Evolutionary conservation across 2,329 filamentous ascomycete species (phyloP).

Genomic region (Epichloe bromicola): DNA sequence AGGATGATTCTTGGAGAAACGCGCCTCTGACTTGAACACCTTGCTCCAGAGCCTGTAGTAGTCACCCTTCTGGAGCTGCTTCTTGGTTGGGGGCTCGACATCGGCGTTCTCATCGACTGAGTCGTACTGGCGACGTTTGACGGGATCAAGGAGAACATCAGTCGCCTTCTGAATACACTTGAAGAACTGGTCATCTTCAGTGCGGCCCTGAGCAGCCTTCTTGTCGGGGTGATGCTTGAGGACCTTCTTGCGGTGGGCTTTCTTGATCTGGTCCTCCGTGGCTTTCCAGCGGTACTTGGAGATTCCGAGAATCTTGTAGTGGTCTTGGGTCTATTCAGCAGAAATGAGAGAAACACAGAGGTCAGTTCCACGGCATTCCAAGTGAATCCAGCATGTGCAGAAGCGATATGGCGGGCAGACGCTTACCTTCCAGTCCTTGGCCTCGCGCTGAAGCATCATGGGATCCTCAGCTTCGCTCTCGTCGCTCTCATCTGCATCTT

Average conservation of each 20-base stretch:
- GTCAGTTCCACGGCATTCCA: neutral
- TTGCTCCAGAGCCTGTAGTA: constrained; percentile 91
- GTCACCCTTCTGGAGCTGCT: constrained; percentile 71
- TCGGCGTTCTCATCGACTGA: constrained; percentile 91
- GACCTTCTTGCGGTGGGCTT: constrained; percentile 98
- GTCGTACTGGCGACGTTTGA: constrained; percentile 89
- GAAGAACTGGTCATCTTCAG: constrained; percentile 97
- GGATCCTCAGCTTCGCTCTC: constrained; percentile 91
- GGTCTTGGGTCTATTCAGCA: constrained; percentile 63
- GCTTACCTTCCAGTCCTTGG: constrained; percentile 97
- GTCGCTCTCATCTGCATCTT: constrained; percentile 79
- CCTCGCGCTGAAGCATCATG: constrained; percentile 80
- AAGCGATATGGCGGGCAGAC: neutral
- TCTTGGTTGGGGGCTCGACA: constrained; percentile 85
- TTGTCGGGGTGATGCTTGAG: constrained; percentile 98
- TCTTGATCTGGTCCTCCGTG: constrained; percentile 97
- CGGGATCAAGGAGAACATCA: constrained; percentile 83
- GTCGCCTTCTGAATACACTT: constrained; percentile 99
- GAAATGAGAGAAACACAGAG: neutral
- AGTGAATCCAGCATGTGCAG: too few species aligned
- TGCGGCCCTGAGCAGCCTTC: constrained; percentile 78
- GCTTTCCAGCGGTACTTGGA: constrained; percentile 86
- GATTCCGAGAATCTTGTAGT: constrained; percentile 91
- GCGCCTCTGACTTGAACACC: constrained; percentile 82
- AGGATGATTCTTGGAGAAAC: constrained; percentile 84